Evolutionary conservation across 2,329 filamentous ascomycete genomes (phyloP).

Genomic region (Ophidiomyces ophidiicola): DNA sequence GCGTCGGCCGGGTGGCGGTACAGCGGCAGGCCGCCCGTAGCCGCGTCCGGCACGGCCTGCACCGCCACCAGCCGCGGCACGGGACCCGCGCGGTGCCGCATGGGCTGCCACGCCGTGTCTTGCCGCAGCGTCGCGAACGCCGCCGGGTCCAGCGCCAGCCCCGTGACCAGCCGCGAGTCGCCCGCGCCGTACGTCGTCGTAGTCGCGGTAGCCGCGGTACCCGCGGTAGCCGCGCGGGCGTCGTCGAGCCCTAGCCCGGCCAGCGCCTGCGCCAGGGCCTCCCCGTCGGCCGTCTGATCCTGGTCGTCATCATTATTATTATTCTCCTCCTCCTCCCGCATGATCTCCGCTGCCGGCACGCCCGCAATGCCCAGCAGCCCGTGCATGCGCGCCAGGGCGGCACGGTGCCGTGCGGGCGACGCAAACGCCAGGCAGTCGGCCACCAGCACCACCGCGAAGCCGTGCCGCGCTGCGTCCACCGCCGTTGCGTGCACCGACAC

Average conservation of each 20-base stretch:
- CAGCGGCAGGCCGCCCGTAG: conserved; percentile 63
- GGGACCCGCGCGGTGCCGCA: conserved; percentile 84
- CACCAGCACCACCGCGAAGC: conserved; percentile 72
- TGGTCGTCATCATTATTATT: conserved; percentile 15
- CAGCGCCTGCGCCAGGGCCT: not conserved
- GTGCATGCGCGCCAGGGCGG: conserved; percentile 58
- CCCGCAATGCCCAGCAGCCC: conserved; percentile 63
- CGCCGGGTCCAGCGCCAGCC: conserved; percentile 39
- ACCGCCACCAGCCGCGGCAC: conserved; percentile 86
- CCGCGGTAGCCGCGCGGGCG: not conserved
- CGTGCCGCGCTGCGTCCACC: conserved; percentile 77
- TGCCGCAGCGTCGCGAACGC: conserved; percentile 57
- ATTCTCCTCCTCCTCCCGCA: conserved; percentile 32
- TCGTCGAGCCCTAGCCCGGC: not conserved
- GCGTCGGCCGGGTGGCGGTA: conserved; percentile 92
- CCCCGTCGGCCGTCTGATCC: not conserved
- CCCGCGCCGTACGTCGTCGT: conserved; percentile 49
- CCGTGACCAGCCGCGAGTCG: conserved; percentile 61
- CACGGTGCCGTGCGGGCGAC: conserved; percentile 54
- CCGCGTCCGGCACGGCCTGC: conserved; percentile 47
- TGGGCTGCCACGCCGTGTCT: conserved; percentile 78
- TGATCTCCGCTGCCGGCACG: conserved; percentile 48
- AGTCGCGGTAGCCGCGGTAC: not conserved
- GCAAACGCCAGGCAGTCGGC: conserved; percentile 82
- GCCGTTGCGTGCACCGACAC: conserved; percentile 84